Base-by-base conservation (phyloP, 108 stramenopile genomes). In the Nitzschia sp. region DNA sequence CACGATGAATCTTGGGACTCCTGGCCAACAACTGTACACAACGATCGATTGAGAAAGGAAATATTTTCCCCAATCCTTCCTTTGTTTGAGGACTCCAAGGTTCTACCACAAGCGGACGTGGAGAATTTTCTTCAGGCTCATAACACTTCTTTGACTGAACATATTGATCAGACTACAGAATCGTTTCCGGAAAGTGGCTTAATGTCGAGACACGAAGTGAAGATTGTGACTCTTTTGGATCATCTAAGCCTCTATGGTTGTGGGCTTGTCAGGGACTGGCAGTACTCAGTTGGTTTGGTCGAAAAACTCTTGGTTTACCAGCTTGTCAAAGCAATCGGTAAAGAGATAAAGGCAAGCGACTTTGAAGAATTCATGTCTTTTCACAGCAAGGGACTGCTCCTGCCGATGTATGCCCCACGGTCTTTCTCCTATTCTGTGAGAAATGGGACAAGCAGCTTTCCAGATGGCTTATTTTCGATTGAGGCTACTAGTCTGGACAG, bases 371-470 rank as follows among this genome's bases (percentile, higher is more conserved):
- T 80, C 72, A 71, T 89, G 61, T 64, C 29, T 21, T 82, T 61
- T 62, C 85, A 91, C 63, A 73, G 80, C 44, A 57, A 66, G 26
- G 75, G 60, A 48, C 52, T 95, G 60, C 82, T 89, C 13, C 36
- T 8, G 15, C 22, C 57, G 1, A 36, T 45, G 8, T 85, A 77
- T 45, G 58, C 72, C 9, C 89, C 90, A 4, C 60, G 63, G 38
- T 85, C 87, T 17, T 92, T 95, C 47, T 82, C 76, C n/a, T 85
- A 85, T 54, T 78, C 89, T 31, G 68, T 95, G 62, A 72, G 89
- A 32, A 68, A 77, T 13, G 83, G 77, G 0, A 21, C 48, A 5
- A 58, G 82, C 8, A 82, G 86, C 58, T 77, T 71, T 54, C 94
- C 94, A 2, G 85, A 85, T 59, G 85, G 83, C 23, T 55, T 72